Conservation (phyloP, 192 early-diverging fungal genomes). For the Backusella mclennaniae region DNA sequence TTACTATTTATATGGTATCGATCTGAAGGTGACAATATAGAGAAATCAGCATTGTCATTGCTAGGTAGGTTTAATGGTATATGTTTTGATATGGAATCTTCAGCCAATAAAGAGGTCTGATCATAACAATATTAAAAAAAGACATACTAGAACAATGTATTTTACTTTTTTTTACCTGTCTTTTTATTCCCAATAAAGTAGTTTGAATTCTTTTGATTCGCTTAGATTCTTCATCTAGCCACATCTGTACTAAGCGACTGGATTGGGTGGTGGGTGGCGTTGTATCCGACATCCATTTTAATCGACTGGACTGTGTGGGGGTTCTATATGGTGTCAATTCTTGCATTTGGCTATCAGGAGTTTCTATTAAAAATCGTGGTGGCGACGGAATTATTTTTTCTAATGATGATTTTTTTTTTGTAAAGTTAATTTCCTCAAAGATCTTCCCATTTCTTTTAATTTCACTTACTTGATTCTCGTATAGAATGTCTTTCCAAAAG, state of each 20-base stretch:
- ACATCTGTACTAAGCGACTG: background rate
- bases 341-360: background rate
- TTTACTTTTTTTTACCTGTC: background rate
- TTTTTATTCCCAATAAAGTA: background rate
- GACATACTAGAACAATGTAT: background rate
- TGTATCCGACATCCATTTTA: background rate
- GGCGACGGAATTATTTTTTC: background rate
- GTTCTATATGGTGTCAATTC: background rate
- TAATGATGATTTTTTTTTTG: background rate
- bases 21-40: background rate
- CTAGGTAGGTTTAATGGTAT: background rate
- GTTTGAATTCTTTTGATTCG: background rate
- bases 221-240: constrained; percentile 1
- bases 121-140: background rate
- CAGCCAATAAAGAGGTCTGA: constrained; percentile 8
- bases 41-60: background rate
- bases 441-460: too few species aligned
- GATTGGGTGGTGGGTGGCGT: background rate
- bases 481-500: constrained; percentile 13
- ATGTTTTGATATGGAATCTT: background rate
- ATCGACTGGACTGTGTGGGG: background rate
- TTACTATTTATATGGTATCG: background rate
- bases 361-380: background rate
- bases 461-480: constrained; percentile 2
- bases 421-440: too few species aligned